Conservation (phyloP, 192 early-diverging fungal species). For the Gorgonomyces haynaldii region DNA sequence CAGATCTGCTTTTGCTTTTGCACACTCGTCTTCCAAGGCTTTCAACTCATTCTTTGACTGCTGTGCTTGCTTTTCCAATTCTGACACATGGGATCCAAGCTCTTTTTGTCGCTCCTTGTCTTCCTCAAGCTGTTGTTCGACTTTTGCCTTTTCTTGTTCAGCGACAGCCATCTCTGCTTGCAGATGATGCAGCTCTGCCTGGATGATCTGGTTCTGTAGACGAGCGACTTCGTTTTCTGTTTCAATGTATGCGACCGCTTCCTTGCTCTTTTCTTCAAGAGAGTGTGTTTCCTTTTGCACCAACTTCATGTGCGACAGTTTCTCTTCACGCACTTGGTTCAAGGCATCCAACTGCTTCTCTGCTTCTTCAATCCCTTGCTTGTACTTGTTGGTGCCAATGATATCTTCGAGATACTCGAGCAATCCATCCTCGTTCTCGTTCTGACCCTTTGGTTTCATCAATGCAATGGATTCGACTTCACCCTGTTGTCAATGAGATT, state of each 20-base stretch:
- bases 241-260: constrained; percentile 11
- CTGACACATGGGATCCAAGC: background rate
- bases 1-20: background rate
- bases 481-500: constrained; percentile 42
- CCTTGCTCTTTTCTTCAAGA: constrained; percentile 43
- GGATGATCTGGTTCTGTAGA: constrained; percentile 1
- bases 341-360: constrained; percentile 57
- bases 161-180: background rate
- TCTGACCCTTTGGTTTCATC: constrained; percentile 93
- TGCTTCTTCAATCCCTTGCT: constrained; percentile 69
- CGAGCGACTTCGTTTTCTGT: constrained; percentile 6
- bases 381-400: constrained; percentile 80
- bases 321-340: constrained; percentile 64
- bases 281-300: constrained; percentile 78
- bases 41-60: constrained; percentile 5
- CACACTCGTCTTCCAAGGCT: constrained; percentile 2
- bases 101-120: constrained; percentile 1
- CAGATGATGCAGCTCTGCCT: background rate
- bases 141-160: constrained; percentile 7
- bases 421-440: constrained; percentile 85
- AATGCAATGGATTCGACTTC: constrained; percentile 97
- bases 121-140: constrained; percentile 7
- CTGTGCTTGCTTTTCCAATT: constrained; percentile 5
- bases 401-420: constrained; percentile 98
- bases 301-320: constrained; percentile 72